These are phyloP conservation scores for Ophiostoma ulmi DNA, from an alignment of 2,329 filamentous ascomycete genomes.

Conservation along the genomic window DNA sequence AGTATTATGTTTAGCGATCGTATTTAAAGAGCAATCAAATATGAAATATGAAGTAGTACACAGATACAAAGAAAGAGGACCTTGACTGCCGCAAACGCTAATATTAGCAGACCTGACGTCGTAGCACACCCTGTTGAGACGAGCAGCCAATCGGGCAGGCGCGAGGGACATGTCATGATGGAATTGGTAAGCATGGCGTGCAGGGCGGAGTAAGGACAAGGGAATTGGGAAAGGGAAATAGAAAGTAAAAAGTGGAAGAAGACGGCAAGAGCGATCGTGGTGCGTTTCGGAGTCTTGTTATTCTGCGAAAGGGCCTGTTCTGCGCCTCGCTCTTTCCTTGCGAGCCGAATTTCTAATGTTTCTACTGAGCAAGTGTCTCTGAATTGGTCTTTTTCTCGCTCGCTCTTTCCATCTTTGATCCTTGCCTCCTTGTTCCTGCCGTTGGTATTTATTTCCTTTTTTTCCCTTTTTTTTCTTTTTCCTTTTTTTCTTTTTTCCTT, in stretches of 20 bases:
- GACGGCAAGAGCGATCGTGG: constrained; percentile 4
- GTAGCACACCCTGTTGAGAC: background rate
- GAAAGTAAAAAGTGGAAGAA: background rate
- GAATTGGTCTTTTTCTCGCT: background rate
- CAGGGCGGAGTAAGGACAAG: background rate
- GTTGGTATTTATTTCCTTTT: background rate
- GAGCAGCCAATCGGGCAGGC: constrained; percentile 4
- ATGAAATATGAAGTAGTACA: background rate
- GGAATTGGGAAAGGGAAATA: background rate
- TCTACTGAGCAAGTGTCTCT: too few species aligned
- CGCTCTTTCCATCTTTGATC: background rate
- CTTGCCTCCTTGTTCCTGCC: background rate
- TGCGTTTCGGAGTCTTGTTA: background rate
- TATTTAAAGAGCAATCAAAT: too few species aligned
- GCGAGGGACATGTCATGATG: background rate
- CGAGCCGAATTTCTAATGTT: background rate
- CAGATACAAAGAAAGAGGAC: background rate
- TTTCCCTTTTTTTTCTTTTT: background rate
- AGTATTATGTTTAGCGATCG: too few species aligned
- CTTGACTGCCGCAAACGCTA: background rate
- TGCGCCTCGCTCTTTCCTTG: background rate
- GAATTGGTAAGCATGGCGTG: background rate
- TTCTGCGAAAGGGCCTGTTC: background rate
- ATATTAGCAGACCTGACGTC: background rate
- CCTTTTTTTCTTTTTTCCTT: background rate